Conservation (phyloP, 2,329 filamentous ascomycete species). For the Penicillium sp. region DNA sequence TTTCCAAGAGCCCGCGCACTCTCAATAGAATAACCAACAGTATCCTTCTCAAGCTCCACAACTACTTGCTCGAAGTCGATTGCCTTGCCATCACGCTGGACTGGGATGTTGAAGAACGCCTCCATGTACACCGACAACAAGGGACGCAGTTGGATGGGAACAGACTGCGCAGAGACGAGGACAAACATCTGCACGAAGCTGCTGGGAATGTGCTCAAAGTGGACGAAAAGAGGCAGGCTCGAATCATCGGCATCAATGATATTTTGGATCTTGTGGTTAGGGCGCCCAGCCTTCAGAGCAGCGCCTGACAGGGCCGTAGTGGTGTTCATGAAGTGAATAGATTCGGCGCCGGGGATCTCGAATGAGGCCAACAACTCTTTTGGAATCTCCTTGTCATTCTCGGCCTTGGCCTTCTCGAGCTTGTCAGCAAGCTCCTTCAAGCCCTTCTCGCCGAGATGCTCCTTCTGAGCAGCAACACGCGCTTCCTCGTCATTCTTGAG, state of each 20-base stretch:
- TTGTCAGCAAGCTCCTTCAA: constrained; percentile 68
- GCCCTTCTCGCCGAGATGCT: constrained; percentile 75
- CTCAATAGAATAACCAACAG: constrained; percentile 73
- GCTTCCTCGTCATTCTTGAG: constrained; percentile 76
- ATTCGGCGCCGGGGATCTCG: constrained; percentile 76
- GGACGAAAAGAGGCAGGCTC: constrained; percentile 76
- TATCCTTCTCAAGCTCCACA: constrained; percentile 84
- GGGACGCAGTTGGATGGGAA: constrained; percentile 80
- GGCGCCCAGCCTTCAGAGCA: constrained; percentile 65
- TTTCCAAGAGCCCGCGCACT: constrained; percentile 67
- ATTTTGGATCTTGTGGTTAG: constrained; percentile 66
- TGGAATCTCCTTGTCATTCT: constrained; percentile 86
- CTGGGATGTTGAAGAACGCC: constrained; percentile 91
- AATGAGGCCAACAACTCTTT: constrained; percentile 74
- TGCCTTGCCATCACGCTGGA: constrained; percentile 68
- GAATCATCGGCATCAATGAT: constrained; percentile 65
- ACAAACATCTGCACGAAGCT: constrained; percentile 86
- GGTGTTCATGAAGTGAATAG: constrained; percentile 91
- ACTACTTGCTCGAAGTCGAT: constrained; percentile 90
- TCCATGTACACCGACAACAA: constrained; percentile 78
- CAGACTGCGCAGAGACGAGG: constrained; percentile 69
- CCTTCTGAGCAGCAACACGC: constrained; percentile 71
- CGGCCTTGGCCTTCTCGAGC: constrained; percentile 75
- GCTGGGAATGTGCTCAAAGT: constrained; percentile 90
- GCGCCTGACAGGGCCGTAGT: constrained; percentile 76